These are phyloP conservation scores for barley (Hordeum vulgare) DNA, from an alignment of 176 grass and related monocot species.

Conservation along the genomic window DNA sequence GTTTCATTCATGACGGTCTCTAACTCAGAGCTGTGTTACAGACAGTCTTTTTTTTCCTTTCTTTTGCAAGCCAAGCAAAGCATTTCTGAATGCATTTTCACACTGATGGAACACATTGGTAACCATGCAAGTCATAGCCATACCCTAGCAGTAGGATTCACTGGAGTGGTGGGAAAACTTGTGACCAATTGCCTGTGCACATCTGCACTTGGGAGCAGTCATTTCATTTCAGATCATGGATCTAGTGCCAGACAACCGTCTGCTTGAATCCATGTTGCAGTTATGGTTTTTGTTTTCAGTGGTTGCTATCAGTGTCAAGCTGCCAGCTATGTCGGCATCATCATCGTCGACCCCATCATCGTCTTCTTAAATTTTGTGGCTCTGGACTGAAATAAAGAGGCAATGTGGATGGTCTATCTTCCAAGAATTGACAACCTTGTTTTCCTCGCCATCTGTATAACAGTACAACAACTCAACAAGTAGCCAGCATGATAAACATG, in stretches of 20 bases:
- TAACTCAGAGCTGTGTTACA: too few relatives aligned
- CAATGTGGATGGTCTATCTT: background rate
- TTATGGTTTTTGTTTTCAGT: background rate
- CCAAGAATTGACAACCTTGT: background rate
- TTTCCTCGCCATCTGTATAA: background rate
- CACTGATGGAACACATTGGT: background rate
- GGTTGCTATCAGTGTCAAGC: background rate
- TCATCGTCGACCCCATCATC: background rate
- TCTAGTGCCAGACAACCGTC: background rate
- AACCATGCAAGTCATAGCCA: too few relatives aligned
- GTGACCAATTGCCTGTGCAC: background rate
- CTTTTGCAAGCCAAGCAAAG: too few relatives aligned
- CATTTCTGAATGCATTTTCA: too few relatives aligned
- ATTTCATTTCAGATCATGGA: slow-evolving; percentile 2
- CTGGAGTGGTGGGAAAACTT: background rate
- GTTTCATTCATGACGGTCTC: background rate
- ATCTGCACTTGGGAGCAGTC: background rate
- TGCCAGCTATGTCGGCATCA: background rate
- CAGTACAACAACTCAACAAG: background rate
- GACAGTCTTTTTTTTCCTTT: background rate
- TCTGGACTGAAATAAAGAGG: background rate
- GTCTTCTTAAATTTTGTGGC: background rate
- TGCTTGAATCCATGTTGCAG: background rate
- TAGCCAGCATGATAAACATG: background rate
- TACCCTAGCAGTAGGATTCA: background rate